Evolutionary conservation across 176 grass and related monocot species (phyloP).

Genomic region (Luzula sylvatica): DNA sequence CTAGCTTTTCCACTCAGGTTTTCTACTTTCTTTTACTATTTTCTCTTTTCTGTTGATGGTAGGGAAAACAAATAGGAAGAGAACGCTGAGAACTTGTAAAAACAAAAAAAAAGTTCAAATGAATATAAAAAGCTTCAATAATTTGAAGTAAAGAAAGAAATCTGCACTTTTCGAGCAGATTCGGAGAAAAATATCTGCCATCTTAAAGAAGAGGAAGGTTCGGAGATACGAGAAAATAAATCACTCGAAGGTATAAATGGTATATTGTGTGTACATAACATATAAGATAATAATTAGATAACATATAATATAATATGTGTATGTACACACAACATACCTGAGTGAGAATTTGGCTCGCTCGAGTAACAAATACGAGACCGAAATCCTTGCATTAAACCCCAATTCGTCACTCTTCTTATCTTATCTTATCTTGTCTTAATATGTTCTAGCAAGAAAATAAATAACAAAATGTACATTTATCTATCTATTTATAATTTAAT

Average conservation of each 20-base stretch:
- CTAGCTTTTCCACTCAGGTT: slow-evolving; percentile 99
- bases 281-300: too few relatives aligned
- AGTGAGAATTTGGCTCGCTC: not conserved
- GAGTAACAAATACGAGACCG: slow-evolving; percentile 3
- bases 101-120: too few relatives aligned
- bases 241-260: too few relatives aligned
- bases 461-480: too few relatives aligned
- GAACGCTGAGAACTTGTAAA: too few relatives aligned
- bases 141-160: not conserved
- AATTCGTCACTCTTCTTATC: slow-evolving; percentile 11
- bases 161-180: slow-evolving; percentile 8
- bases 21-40: slow-evolving; percentile 20
- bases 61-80: not conserved
- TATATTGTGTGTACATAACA: too few relatives aligned
- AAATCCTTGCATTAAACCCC: slow-evolving; percentile 1
- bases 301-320: too few relatives aligned
- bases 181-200: slow-evolving; percentile 4
- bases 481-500: too few relatives aligned
- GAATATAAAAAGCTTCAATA: too few relatives aligned
- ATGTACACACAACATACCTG: too few relatives aligned
- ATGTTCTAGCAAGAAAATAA: too few relatives aligned
- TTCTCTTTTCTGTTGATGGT: not conserved
- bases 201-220: slow-evolving; percentile 8
- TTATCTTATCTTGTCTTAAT: too few relatives aligned
- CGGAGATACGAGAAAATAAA: not conserved